Evolutionary conservation across 2,329 filamentous ascomycete genomes (phyloP).

Genomic region (Alternaria sp.): DNA sequence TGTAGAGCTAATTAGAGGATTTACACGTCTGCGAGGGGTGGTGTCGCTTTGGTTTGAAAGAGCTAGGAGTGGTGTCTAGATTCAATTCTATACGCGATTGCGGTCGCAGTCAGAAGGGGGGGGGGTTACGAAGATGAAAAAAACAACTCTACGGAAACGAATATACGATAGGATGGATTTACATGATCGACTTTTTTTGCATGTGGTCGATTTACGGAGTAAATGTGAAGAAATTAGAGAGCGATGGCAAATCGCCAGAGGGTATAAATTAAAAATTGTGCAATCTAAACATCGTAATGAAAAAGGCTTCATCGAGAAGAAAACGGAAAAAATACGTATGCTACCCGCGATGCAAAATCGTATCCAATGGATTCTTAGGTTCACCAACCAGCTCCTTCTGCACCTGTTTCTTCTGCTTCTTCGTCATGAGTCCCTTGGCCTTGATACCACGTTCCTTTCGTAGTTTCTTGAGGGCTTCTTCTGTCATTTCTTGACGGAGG

Average conservation of each 20-base stretch:
- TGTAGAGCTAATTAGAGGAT: no score
- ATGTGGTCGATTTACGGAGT: neutral
- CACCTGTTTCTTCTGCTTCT: constrained; percentile 35
- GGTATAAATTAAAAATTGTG: neutral
- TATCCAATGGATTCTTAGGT: constrained; percentile 39
- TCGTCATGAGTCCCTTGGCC: constrained; percentile 40
- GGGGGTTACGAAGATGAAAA: no score
- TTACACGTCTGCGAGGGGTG: no score
- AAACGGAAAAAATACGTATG: neutral
- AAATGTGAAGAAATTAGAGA: neutral
- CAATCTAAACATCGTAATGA: constrained; percentile 2
- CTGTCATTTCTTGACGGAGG: constrained; percentile 77
- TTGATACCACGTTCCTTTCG: constrained; percentile 55
- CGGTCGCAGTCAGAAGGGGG: no score
- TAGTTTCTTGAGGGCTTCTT: constrained; percentile 66
- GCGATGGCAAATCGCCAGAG: neutral
- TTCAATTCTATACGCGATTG: no score
- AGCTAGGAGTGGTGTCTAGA: no score
- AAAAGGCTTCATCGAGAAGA: neutral
- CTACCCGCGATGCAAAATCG: constrained; percentile 39
- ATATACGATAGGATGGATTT: neutral
- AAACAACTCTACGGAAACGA: no score
- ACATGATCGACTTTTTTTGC: neutral
- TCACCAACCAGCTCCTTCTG: constrained; percentile 31
- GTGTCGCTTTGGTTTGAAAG: no score